phyloP scores from a whole-genome alignment of 1,284 basidiomycete genomes.

The Fomitopsis pinicola region DNA sequence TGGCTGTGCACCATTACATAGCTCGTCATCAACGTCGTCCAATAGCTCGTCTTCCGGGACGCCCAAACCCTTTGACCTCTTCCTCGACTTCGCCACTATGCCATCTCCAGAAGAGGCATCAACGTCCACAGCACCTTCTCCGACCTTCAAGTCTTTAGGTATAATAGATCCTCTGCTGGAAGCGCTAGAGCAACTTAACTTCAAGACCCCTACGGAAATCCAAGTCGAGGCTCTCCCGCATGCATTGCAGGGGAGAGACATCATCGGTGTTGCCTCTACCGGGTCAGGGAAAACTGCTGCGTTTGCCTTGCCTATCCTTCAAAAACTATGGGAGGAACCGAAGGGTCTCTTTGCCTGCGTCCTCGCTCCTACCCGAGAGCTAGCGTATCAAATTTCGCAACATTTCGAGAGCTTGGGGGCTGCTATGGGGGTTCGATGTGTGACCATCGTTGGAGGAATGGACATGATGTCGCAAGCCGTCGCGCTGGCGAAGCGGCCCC shows the following conservation, averaged over 20 bases:
- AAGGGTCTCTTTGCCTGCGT: constrained; percentile 92
- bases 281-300: constrained; percentile 99
- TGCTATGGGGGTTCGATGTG: constrained; percentile 90
- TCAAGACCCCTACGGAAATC: constrained; percentile 89
- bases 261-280: constrained; percentile 97
- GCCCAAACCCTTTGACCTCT: not conserved
- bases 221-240: constrained; percentile 88
- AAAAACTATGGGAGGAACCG: constrained; percentile 96
- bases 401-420: constrained; percentile 94
- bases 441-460: constrained; percentile 93
- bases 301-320: constrained; percentile 93
- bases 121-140: constrained; percentile 39
- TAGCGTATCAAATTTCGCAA: constrained; percentile 98
- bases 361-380: constrained; percentile 93
- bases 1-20: too few relatives aligned
- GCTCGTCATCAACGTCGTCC: too few relatives aligned
- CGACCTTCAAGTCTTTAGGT: constrained; percentile 69
- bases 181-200: constrained; percentile 81
- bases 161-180: constrained; percentile 88
- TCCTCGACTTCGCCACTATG: constrained; percentile 14
- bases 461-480: constrained; percentile 93
- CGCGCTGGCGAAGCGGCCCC: constrained; percentile 89
- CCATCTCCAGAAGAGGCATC: constrained; percentile 52
- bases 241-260: constrained; percentile 88
- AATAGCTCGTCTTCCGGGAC: not conserved